phyloP scores from a whole-genome alignment of 2,329 filamentous ascomycete species.

The Dothiorella sarmentorum region DNA sequence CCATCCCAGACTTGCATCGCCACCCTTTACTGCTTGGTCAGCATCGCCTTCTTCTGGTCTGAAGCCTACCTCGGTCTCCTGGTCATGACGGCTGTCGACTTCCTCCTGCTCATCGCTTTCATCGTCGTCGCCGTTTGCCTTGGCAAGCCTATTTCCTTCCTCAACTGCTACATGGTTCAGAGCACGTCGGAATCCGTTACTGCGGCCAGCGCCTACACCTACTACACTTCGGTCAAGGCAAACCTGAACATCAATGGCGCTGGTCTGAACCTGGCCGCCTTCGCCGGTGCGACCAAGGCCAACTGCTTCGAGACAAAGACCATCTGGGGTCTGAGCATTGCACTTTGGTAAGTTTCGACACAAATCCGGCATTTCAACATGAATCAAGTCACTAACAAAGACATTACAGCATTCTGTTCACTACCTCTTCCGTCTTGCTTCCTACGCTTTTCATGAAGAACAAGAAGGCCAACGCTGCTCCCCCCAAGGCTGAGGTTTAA shows the following conservation, averaged over 20 bases:
- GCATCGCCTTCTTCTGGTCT: constrained; percentile 78
- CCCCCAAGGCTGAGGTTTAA: constrained; percentile 29
- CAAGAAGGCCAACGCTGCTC: constrained; percentile 39
- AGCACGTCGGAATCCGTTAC: constrained; percentile 37
- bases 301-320: constrained; percentile 84
- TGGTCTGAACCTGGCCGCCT: constrained; percentile 49
- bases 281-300: constrained; percentile 58
- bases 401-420: constrained; percentile 42
- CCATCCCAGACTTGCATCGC: constrained; percentile 68
- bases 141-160: constrained; percentile 74
- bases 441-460: constrained; percentile 50
- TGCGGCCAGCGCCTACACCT: constrained; percentile 49
- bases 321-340: constrained; percentile 81
- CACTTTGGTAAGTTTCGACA: constrained; percentile 59
- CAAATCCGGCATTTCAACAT: not conserved
- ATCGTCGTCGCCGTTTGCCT: constrained; percentile 74
- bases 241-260: constrained; percentile 52
- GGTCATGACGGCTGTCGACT: constrained; percentile 65
- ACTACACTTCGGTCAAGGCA: constrained; percentile 50
- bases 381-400: constrained; percentile 20
- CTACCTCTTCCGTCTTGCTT: constrained; percentile 43
- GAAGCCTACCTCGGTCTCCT: constrained; percentile 72
- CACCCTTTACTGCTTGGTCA: constrained; percentile 66
- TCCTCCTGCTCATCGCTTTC: constrained; percentile 68
- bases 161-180: constrained; percentile 63